Evolutionary conservation across 2,329 filamentous ascomycete species (phyloP).

Genomic region (Ascochyta koolunga): DNA sequence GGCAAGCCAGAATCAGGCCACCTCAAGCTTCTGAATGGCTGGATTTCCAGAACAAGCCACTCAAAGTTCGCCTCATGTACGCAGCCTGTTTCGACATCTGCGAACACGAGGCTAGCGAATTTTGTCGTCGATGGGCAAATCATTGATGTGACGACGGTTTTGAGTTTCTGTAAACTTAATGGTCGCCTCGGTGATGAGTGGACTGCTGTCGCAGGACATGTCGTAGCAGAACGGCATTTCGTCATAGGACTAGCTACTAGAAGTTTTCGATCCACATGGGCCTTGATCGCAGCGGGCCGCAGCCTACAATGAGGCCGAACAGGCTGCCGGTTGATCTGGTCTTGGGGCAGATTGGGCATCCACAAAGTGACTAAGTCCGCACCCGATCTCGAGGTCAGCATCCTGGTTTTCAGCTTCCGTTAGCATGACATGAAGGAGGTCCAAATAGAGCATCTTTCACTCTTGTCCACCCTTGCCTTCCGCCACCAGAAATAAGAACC

Average conservation of each 20-base stretch:
- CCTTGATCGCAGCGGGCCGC: slow-evolving; percentile 6
- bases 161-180: not conserved
- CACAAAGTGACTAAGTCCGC: slow-evolving; percentile 13
- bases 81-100: not conserved
- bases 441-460: not conserved
- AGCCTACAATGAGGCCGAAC: slow-evolving; percentile 17
- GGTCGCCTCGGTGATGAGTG: not conserved
- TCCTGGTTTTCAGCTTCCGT: not conserved
- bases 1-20: not conserved
- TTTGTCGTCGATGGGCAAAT: not conserved
- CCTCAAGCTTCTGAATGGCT: not conserved
- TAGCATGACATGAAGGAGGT: not conserved
- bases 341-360: slow-evolving; percentile 13
- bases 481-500: not conserved
- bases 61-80: not conserved
- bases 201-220: not conserved
- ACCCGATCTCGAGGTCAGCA: not conserved
- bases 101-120: not conserved
- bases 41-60: not conserved
- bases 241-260: slow-evolving; percentile 15
- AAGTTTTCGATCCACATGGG: slow-evolving; percentile 15
- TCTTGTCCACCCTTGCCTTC: not conserved
- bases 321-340: slow-evolving; percentile 8
- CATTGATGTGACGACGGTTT: not conserved
- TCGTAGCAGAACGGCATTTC: slow-evolving; percentile 1